Percentiles rank a stretch among this genome's conserved stretches.
These are phyloP conservation scores for Chrysosporium queenslandicum DNA, from an alignment of 2,329 filamentous ascomycete genomes.

Conservation along the genomic window DNA sequence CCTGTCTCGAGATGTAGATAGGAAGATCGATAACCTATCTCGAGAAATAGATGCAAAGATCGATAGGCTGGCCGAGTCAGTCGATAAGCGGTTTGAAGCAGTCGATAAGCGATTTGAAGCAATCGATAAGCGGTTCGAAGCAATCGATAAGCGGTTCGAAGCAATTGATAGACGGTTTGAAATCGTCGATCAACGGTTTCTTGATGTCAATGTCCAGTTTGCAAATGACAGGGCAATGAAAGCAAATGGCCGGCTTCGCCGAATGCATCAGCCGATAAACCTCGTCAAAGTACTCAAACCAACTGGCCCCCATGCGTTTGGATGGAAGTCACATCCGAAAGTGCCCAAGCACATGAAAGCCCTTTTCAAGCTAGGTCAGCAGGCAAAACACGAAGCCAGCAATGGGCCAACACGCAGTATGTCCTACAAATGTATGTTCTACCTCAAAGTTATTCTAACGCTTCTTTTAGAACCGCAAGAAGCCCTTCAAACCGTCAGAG, in stretches of 20 bases:
- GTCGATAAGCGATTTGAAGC: no score
- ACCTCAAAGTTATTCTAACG: neutral
- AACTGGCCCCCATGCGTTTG: neutral
- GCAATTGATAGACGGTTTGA: no score
- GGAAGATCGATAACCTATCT: neutral
- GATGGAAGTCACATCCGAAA: neutral
- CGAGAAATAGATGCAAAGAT: no score
- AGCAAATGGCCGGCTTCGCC: neutral
- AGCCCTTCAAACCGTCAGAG: neutral
- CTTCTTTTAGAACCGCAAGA: neutral
- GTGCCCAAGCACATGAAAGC: slow-evolving; percentile 5
- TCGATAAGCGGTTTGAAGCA: no score
- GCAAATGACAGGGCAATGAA: neutral
- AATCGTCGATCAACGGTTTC: no score
- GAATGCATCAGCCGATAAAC: slow-evolving; percentile 6
- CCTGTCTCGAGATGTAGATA: neutral
- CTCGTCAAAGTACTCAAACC: slow-evolving; percentile 4
- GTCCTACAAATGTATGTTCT: neutral
- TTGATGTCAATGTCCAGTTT: neutral
- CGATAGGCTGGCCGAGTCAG: no score
- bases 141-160: no score
- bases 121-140: no score
- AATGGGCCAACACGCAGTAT: neutral
- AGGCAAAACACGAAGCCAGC: neutral
- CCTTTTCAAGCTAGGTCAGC: slow-evolving; percentile 2